phyloP scores from a whole-genome alignment of 176 grass and related monocot species.

The Oryza rufipogon region DNA sequence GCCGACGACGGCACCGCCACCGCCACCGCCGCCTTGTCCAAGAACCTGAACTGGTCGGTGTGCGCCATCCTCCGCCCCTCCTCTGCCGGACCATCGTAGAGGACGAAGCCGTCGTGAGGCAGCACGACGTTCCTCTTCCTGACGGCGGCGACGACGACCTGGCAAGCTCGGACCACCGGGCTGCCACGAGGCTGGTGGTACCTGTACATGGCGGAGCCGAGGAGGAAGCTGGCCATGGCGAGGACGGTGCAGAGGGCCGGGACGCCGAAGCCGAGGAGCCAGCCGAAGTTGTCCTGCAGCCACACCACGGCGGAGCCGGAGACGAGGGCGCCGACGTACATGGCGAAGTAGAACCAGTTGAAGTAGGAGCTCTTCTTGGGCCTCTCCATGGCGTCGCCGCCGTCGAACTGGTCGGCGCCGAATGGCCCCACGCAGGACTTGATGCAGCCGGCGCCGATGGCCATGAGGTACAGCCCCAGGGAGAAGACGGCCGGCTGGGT shows the following conservation, averaged over 20 bases:
- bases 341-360: constrained; percentile 56
- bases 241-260: constrained; percentile 48
- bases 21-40: constrained; percentile 58
- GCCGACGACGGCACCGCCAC: neutral
- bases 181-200: constrained; percentile 54
- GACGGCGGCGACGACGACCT: constrained; percentile 56
- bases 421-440: constrained; percentile 44
- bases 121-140: constrained; percentile 41
- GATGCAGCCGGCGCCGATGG: constrained; percentile 40
- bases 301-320: constrained; percentile 52
- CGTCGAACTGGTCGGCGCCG: constrained; percentile 50
- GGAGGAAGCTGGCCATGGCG: constrained; percentile 42
- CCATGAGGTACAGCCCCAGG: constrained; percentile 42
- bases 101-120: constrained; percentile 37
- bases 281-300: constrained; percentile 57
- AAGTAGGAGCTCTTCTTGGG: constrained; percentile 53
- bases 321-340: constrained; percentile 42
- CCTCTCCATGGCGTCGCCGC: constrained; percentile 37
- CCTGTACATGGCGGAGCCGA: constrained; percentile 48
- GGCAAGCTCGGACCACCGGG: constrained; percentile 46
- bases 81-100: neutral
- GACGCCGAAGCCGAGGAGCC: constrained; percentile 52
- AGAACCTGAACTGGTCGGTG: constrained; percentile 31
- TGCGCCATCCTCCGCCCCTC: neutral
- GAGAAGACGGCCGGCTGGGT: constrained; percentile 42